phyloP scores from a whole-genome alignment of 305 asterid species.

The Fraxinus nigra region DNA sequence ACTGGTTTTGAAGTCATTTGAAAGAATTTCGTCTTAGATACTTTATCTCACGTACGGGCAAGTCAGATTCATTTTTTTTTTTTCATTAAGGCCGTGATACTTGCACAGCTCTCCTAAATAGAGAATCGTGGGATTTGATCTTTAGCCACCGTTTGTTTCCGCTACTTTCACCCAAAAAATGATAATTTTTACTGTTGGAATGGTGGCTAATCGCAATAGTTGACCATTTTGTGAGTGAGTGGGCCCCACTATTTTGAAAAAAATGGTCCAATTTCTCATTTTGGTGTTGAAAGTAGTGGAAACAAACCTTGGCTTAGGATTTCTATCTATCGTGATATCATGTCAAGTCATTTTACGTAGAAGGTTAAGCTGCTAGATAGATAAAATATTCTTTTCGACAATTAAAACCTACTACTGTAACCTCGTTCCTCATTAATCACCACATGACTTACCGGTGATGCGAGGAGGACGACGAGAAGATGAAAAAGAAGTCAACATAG shows the following conservation, averaged over 20 bases:
- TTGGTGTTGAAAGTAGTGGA: too few species aligned
- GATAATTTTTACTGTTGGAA: too few species aligned
- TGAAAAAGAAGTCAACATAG: conserved; percentile 27
- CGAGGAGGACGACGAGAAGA: conserved; percentile 24
- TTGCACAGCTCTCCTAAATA: not conserved
- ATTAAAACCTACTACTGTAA: not conserved
- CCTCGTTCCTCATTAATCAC: not conserved
- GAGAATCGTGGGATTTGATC: not conserved
- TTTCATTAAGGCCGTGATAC: not conserved
- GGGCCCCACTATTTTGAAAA: too few species aligned
- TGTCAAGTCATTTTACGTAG: not conserved
- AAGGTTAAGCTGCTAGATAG: not conserved
- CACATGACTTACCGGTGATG: conserved; percentile 12
- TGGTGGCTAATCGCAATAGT: too few species aligned
- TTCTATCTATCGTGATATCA: not conserved
- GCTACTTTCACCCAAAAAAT: too few species aligned
- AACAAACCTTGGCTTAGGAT: too few species aligned
- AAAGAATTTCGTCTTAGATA: too few species aligned
- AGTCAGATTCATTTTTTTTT: not conserved
- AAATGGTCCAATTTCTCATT: too few species aligned
- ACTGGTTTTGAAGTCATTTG: not conserved
- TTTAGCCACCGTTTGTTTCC: too few species aligned
- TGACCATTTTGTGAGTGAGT: too few species aligned
- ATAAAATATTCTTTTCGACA: not conserved
- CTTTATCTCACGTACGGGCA: not conserved